Base-by-base conservation (phyloP, 1,284 basidiomycete species). In the Xerocomus minutiporus region DNA sequence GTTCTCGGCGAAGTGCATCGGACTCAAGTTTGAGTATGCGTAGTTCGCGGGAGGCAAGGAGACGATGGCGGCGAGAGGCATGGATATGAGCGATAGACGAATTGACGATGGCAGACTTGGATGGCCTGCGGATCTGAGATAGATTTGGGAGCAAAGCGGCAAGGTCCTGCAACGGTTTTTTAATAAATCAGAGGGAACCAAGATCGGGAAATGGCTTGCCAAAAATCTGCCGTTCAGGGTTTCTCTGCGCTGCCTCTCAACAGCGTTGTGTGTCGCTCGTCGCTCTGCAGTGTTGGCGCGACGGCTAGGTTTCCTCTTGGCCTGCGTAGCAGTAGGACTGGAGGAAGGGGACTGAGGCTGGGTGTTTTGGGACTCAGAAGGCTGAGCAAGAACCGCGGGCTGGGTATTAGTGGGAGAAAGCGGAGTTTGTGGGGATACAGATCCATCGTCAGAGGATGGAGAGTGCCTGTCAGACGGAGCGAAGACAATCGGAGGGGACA, bases 31-130 rank as follows among this genome's bases (percentile, higher is more conserved):
- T 86, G 64, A 94, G 68, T 48, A 82, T 68, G 51, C 90, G 86
- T 47, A 93, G 77, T 67, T 93, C 85, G 59, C 84, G 81, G 11
- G 88, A 80, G 23, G 91, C 90, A 51, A 90, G 75, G 41, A 87
- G 73, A 52, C 91, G 84, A 65, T 91, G 88, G 47, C 89, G 79
- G 55, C 92, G 84, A 50, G 88, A 86, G 46, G 86, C 82, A 64
- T 88, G 86, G 60, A 94, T 82, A 68, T 93, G 85, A 0, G 88
- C 83, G 66, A 94, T 93, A 56, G 83, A 87, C 44, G 88, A 92
- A 74, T 95, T 96, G 71, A 97, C 93, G 68, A 97, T 96, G 54
- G 90, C 88, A 15, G 88, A 91, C 74, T 97, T 97, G 69, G 89
- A 93, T 1, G 93, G 94, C 43, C 94, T 85, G 58, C 93, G 87